Evolutionary conservation across 2,329 filamentous ascomycete species (phyloP).

Genomic region (Arthrobotrys sinensis): DNA sequence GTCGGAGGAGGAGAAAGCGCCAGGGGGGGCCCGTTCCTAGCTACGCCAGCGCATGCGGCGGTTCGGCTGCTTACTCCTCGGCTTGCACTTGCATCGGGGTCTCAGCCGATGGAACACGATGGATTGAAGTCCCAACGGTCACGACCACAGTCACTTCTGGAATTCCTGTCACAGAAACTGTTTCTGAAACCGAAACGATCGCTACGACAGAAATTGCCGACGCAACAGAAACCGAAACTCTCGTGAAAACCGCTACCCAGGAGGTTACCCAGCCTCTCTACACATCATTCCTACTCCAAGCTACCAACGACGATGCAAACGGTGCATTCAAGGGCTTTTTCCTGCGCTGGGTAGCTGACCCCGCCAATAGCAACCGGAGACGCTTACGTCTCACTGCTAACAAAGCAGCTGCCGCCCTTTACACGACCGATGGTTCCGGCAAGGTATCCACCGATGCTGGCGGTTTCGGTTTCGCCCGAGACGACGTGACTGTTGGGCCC

Average conservation of each 20-base stretch:
- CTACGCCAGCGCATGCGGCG: constrained; percentile 63
- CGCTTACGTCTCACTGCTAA: background rate
- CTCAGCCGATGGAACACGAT: constrained; percentile 46
- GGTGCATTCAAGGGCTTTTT: constrained; percentile 8
- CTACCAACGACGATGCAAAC: constrained; percentile 22
- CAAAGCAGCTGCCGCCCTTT: background rate
- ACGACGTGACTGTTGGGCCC: background rate
- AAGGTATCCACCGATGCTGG: background rate
- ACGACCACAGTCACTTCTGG: constrained; percentile 43
- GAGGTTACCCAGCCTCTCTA: constrained; percentile 14
- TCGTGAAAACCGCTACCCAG: constrained; percentile 13
- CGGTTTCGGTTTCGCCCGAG: background rate
- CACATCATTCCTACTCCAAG: constrained; percentile 28
- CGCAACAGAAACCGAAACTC: constrained; percentile 22
- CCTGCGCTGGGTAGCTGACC: background rate
- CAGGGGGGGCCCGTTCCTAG: constrained; percentile 58
- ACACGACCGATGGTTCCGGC: background rate
- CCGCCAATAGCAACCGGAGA: background rate
- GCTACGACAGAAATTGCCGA: background rate
- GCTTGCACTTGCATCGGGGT: constrained; percentile 64
- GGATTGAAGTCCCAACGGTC: constrained; percentile 54
- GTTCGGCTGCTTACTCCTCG: constrained; percentile 61
- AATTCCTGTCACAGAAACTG: background rate
- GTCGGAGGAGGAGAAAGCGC: constrained; percentile 8
- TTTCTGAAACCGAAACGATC: background rate